A percentile compares a stretch with the other conserved stretches of the same genome.
phyloP scores from a whole-genome alignment of 768 basidiomycete species.

The Phaeotremella skinneri region DNA sequence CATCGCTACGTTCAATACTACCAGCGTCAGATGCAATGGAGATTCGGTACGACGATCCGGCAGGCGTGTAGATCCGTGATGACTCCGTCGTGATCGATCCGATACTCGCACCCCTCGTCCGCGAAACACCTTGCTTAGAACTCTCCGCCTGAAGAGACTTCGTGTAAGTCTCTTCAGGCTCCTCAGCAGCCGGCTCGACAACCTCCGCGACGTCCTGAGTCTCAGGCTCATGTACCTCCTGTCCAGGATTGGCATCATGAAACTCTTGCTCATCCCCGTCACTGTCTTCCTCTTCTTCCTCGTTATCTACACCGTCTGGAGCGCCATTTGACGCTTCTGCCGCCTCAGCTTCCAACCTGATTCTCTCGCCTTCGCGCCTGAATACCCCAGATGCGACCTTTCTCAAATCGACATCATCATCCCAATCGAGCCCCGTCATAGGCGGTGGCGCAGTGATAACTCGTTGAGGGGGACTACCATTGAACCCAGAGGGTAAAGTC shows the following conservation, averaged over 20 bases:
- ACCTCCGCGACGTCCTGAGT: background rate
- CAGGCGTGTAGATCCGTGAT: constrained; percentile 23
- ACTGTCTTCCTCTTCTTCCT: constrained; percentile 6
- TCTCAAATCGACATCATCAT: constrained; percentile 28
- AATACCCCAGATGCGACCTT: constrained; percentile 25
- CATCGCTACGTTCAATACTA: constrained; percentile 11
- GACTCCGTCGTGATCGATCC: constrained; percentile 29
- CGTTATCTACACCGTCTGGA: constrained; percentile 2
- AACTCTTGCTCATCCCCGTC: constrained; percentile 20
- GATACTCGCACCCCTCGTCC: constrained; percentile 25
- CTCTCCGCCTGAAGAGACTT: background rate
- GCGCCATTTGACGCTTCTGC: constrained; percentile 14
- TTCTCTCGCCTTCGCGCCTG: constrained; percentile 12
- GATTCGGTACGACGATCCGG: constrained; percentile 24
- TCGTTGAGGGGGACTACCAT: constrained; percentile 2
- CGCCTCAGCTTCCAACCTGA: background rate
- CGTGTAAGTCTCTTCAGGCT: background rate
- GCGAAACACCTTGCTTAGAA: background rate
- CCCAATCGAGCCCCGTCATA: constrained; percentile 22
- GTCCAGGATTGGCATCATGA: constrained; percentile 12
- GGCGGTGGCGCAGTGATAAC: constrained; percentile 6
- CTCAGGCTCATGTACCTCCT: background rate
- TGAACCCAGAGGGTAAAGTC: constrained; percentile 30
- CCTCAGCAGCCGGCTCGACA: background rate
- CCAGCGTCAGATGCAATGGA: constrained; percentile 17